A percentile compares a stretch with the other conserved stretches of the same genome.
Evolutionary conservation across 1,284 basidiomycete species (phyloP).

Genomic region (Sporisorium scitamineum): DNA sequence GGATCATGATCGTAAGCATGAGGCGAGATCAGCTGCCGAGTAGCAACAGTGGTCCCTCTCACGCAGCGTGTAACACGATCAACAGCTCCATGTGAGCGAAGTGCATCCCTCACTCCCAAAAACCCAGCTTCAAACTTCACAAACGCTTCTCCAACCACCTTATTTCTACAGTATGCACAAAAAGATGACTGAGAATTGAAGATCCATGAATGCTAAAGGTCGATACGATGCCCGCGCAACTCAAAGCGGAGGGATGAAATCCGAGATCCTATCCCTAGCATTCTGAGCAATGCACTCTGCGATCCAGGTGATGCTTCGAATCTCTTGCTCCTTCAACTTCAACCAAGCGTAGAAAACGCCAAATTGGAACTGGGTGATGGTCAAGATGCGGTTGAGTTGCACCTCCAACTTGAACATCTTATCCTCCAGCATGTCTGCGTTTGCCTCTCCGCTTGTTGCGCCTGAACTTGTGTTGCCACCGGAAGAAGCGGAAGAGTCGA

Average conservation of each 20-base stretch:
- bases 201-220: neutral
- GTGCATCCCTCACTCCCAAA: no score
- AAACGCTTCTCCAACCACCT: neutral
- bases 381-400: conserved; percentile 71
- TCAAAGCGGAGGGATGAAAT: conserved; percentile 46
- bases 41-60: no score
- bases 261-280: conserved; percentile 52
- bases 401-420: conserved; percentile 96
- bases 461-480: neutral
- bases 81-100: no score
- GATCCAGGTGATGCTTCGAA: conserved; percentile 96
- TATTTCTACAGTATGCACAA: neutral
- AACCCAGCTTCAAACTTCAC: neutral
- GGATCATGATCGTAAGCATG: no score
- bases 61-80: neutral
- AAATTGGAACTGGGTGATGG: conserved; percentile 68
- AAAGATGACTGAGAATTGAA: neutral
- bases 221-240: neutral
- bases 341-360: conserved; percentile 68
- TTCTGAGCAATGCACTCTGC: conserved; percentile 76
- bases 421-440: conserved; percentile 80
- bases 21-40: neutral
- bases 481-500: conserved; percentile 72
- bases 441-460: conserved; percentile 69
- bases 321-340: conserved; percentile 96